Evolutionary conservation across 106 monocot species (phyloP).

Genomic region (Dendrobium catenatum): DNA sequence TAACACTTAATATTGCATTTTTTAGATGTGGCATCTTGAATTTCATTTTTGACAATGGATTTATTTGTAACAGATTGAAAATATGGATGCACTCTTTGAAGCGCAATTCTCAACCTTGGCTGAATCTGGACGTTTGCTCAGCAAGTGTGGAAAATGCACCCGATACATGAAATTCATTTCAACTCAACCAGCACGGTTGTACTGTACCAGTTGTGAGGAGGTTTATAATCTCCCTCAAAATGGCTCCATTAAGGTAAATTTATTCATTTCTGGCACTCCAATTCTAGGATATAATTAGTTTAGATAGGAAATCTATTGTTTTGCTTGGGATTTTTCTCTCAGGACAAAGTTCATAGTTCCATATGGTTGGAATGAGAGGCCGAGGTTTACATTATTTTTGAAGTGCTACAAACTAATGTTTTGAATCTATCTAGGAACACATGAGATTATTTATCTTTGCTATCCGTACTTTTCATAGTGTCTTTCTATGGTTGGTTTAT

Average conservation of each 20-base stretch:
- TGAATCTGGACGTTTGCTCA: slow-evolving; percentile 77
- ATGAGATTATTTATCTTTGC: not conserved
- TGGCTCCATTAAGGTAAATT: slow-evolving; percentile 77
- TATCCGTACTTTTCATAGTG: not conserved
- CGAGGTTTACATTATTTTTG: not conserved
- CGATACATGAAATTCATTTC: slow-evolving; percentile 95
- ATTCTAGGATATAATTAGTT: not conserved
- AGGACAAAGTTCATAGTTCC: not conserved
- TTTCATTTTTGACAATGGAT: not conserved
- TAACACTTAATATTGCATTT: not conserved
- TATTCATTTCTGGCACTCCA: not conserved
- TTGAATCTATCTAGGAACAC: not conserved
- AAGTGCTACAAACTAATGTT: not conserved
- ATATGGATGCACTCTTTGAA: slow-evolving; percentile 93
- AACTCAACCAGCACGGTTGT: slow-evolving; percentile 64
- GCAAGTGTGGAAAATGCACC: slow-evolving; percentile 95
- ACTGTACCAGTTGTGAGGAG: slow-evolving; percentile 84
- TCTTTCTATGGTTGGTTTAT: not conserved
- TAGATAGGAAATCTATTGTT: not conserved
- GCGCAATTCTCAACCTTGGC: slow-evolving; percentile 94
- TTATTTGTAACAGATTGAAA: slow-evolving; percentile 62
- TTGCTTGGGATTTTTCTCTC: not conserved
- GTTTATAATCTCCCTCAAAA: slow-evolving; percentile 91
- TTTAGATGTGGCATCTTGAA: not conserved
- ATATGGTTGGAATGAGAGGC: not conserved